Evolutionary conservation across 345 rosid species (phyloP), one percentile per base, ranked within the genome.

Genomic region (Mallotus nudiflorus): DNA sequence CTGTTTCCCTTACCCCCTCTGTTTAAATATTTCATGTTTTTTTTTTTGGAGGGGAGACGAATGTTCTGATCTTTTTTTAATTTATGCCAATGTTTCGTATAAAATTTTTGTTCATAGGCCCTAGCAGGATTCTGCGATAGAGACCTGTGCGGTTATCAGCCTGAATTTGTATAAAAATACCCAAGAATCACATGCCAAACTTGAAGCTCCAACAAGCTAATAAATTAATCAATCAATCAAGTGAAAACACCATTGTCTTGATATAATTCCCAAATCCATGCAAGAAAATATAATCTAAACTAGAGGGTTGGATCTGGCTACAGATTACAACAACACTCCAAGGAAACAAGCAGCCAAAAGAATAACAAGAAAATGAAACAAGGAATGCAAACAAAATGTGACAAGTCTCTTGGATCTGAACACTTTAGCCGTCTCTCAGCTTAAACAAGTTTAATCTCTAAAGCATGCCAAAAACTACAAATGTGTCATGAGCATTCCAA

Each of bases 261-360:
- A 72, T 59, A 71, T 61, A 61, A 31, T 71, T 62, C 28, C 50
- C 68, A 76, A 59, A 66, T 72, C 42, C 25, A 11, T 31, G 46
- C 62, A 76, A 24, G 9, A 35, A n/a, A 64, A 66, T 70, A 57
- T 40, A 62, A 62, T 29, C 70, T 73, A 63, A 59, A 29, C 76
- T 77, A 68, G 57, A 63, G 55, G 37, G 45, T 76, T 39, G 72
- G 37, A 24, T 46, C 66, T 62, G 66, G 59, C 66, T 72, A 67
- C 39, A 37, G 33, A 57, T 55, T 40, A 72, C 67, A 49, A 58
- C 50, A 49, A 20, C 58, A 62, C 24, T 44, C 50, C 52, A 51
- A 39, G 29, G 22, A 63, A 62, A 71, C 27, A 62, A 62, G 28
- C 62, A 51, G 28, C 62, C 42, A 62, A 60, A 65, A 65, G 63